Conservation (phyloP, 176 grass and related monocot genomes). For the Juncus inflexus region DNA sequence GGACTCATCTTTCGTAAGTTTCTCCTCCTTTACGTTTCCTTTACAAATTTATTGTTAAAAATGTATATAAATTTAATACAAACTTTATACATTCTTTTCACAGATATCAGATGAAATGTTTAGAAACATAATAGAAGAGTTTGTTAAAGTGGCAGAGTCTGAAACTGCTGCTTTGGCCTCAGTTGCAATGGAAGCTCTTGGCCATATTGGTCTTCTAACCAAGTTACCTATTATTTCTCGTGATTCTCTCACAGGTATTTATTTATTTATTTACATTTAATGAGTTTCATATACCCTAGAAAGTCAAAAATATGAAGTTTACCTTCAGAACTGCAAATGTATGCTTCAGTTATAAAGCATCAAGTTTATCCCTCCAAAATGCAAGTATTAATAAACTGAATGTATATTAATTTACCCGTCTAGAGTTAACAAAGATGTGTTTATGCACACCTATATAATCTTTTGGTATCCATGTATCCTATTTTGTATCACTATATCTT, state of each 20-base stretch:
- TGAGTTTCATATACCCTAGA: conserved; percentile 17
- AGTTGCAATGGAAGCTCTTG: conserved; percentile 83
- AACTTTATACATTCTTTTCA: conserved; percentile 23
- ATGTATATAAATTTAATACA: background rate
- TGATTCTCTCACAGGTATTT: conserved; percentile 58
- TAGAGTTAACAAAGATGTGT: too few species aligned
- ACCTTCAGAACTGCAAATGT: background rate
- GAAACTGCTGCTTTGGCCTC: conserved; percentile 65
- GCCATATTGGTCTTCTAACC: conserved; percentile 70
- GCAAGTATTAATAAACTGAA: too few species aligned
- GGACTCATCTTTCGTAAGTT: conserved; percentile 57
- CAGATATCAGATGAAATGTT: conserved; percentile 70
- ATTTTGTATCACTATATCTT: too few species aligned
- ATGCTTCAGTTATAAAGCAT: too few species aligned
- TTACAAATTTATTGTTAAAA: conserved; percentile 5
- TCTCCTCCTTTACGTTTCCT: background rate
- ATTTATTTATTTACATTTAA: background rate
- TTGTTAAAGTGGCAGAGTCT: conserved; percentile 66
- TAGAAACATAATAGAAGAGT: conserved; percentile 42
- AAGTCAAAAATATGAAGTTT: conserved; percentile 1
- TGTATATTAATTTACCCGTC: too few species aligned
- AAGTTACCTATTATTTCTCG: conserved; percentile 44
- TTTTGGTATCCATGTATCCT: too few species aligned
- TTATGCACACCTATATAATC: too few species aligned
- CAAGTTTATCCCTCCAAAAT: too few species aligned